Percentiles rank a stretch among this genome's conserved stretches.
These are phyloP conservation scores for Claviceps sorghi DNA, from an alignment of 2,329 filamentous ascomycete species.

Conservation along the genomic window DNA sequence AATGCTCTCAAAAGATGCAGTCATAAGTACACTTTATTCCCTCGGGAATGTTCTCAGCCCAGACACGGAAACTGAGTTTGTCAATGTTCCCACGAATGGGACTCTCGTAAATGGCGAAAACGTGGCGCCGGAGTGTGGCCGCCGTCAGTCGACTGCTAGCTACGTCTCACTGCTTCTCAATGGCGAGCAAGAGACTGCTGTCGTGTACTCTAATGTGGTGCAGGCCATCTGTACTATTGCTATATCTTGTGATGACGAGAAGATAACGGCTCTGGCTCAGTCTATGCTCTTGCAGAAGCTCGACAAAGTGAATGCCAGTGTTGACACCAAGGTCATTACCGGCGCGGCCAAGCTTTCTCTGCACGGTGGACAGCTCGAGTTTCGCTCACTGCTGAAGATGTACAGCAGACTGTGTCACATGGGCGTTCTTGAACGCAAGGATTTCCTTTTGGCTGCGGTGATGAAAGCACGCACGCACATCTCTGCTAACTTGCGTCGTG, in stretches of 20 bases:
- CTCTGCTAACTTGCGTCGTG: constrained; percentile 50
- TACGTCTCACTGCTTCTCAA: constrained; percentile 63
- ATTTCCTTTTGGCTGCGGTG: constrained; percentile 54
- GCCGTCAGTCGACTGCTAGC: constrained; percentile 52
- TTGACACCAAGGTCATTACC: constrained; percentile 74
- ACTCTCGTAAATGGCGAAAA: constrained; percentile 25
- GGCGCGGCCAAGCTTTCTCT: constrained; percentile 68
- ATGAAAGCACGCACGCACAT: constrained; percentile 68
- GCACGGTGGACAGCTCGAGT: constrained; percentile 64
- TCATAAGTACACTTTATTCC: constrained; percentile 91
- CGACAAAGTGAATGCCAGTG: constrained; percentile 61
- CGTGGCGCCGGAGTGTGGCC: constrained; percentile 32
- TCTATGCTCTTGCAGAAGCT: constrained; percentile 97
- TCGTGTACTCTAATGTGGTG: constrained; percentile 78
- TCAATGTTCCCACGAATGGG: constrained; percentile 36
- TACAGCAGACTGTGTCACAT: constrained; percentile 64
- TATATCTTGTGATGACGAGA: constrained; percentile 64
- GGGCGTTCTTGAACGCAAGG: constrained; percentile 54
- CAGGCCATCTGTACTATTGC: constrained; percentile 89
- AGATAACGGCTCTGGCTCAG: constrained; percentile 83
- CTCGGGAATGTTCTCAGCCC: constrained; percentile 90
- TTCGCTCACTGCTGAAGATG: constrained; percentile 72
- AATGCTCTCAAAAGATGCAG: constrained; percentile 74
- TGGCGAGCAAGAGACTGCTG: constrained; percentile 63
- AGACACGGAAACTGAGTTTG: constrained; percentile 38